Evolutionary conservation across 106 monocot species (phyloP).

Genomic region (Triglochin maritima): DNA sequence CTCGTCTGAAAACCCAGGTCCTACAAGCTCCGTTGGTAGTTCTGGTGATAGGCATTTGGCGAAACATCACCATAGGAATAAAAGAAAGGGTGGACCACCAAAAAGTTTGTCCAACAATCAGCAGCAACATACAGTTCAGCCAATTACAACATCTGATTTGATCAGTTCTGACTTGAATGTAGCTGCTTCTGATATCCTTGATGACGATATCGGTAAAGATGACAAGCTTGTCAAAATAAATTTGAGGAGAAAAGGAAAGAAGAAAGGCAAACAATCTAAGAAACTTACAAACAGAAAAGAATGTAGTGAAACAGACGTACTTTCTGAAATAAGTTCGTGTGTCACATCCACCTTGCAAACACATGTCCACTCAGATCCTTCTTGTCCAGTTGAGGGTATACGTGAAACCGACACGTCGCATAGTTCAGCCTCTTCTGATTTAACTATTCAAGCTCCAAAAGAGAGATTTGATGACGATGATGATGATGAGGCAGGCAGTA

Average conservation of each 20-base stretch:
- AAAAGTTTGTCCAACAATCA: conserved; percentile 6
- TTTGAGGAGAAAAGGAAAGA: conserved; percentile 56
- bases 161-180: conserved; percentile 15
- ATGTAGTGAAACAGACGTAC: conserved; percentile 9
- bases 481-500: conserved; percentile 1
- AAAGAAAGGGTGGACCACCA: conserved; percentile 11
- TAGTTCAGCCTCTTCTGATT: conserved; percentile 10
- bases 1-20: conserved; percentile 13
- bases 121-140: conserved; percentile 1
- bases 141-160: conserved; percentile 25
- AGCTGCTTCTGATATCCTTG: conserved; percentile 24
- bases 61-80: conserved; percentile 19
- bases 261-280: conserved; percentile 50
- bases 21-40: conserved; percentile 11
- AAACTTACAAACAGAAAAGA: conserved; percentile 14
- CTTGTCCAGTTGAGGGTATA: conserved; percentile 7
- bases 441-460: not conserved
- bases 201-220: conserved; percentile 5
- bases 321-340: conserved; percentile 10
- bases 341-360: conserved; percentile 10
- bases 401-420: conserved; percentile 16
- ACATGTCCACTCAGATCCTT: conserved; percentile 3
- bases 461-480: conserved; percentile 15
- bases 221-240: conserved; percentile 35
- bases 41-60: conserved; percentile 1